phyloP scores from a whole-genome alignment of 2,329 filamentous ascomycete genomes.

The Fusarium falciforme region DNA sequence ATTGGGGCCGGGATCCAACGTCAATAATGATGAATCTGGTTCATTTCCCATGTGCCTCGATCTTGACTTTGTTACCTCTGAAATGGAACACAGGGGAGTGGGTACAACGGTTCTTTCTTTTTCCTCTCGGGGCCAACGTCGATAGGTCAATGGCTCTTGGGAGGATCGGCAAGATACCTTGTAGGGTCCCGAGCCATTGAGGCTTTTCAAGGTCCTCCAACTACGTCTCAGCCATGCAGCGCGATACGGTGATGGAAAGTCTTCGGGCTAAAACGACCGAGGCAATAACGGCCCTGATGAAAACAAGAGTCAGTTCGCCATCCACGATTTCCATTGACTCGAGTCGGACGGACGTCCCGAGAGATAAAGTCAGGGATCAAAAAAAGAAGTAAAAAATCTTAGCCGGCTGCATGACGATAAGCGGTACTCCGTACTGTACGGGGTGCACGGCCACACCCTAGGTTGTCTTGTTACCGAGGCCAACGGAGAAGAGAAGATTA shows the following conservation, averaged over 20 bases:
- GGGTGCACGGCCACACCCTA: background rate
- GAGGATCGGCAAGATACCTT: conserved; percentile 34
- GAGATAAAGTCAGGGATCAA: conserved; percentile 35
- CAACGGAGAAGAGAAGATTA: conserved; percentile 29
- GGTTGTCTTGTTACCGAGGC: conserved; percentile 28
- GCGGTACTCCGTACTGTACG: conserved; percentile 34
- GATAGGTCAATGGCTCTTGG: conserved; percentile 41
- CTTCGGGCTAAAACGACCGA: conserved; percentile 1
- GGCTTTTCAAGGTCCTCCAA: conserved; percentile 10
- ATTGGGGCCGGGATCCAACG: background rate
- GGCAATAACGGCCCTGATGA: conserved; percentile 1
- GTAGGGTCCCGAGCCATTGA: conserved; percentile 33
- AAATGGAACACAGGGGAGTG: conserved; percentile 29
- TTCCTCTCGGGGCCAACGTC: conserved; percentile 14
- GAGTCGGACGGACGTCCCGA: conserved; percentile 34
- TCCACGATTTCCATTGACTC: conserved; percentile 21
- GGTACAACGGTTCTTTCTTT: conserved; percentile 18
- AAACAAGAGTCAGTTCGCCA: conserved; percentile 1
- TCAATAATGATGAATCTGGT: conserved; percentile 23
- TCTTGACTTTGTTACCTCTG: conserved; percentile 27
- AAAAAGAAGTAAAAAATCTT: conserved; percentile 20
- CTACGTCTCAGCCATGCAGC: background rate
- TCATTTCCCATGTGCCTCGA: conserved; percentile 19
- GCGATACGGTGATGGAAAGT: background rate
- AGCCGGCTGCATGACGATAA: conserved; percentile 32